phyloP scores from a whole-genome alignment of 306 rosid species.

The Cucurbita maxima region DNA sequence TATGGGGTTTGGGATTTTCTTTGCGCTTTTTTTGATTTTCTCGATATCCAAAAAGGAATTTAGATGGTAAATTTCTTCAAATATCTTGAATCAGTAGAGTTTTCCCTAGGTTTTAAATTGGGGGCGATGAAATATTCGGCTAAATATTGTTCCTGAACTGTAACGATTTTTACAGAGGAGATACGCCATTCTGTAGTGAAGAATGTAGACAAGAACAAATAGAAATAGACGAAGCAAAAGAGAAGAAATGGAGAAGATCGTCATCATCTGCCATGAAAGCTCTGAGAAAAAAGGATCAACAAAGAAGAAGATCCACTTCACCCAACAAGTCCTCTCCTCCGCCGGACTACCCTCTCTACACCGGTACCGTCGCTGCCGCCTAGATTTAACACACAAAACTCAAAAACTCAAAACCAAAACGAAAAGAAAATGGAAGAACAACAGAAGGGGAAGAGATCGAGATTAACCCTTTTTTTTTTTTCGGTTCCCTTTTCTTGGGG shows the following conservation, averaged over 20 bases:
- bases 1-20: background rate
- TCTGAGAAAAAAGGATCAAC: conserved; percentile 49
- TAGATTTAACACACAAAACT: conserved; percentile 4
- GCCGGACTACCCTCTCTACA: conserved; percentile 33
- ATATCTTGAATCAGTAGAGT: too few relatives aligned
- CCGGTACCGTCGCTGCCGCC: conserved; percentile 78
- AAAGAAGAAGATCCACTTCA: conserved; percentile 32
- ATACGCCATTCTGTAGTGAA: conserved; percentile 83
- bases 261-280: conserved; percentile 44
- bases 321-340: conserved; percentile 29
- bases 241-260: conserved; percentile 46
- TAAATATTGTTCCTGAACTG: too few relatives aligned
- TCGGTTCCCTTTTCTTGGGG: background rate
- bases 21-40: too few relatives aligned
- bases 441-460: background rate
- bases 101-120: too few relatives aligned
- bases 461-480: background rate
- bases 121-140: too few relatives aligned
- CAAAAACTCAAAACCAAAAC: background rate
- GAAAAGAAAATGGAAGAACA: background rate
- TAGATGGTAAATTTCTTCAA: too few relatives aligned
- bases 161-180: conserved; percentile 45
- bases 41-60: too few relatives aligned
- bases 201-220: conserved; percentile 86
- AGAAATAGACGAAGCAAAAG: conserved; percentile 53